Evolutionary conservation across 257 asterid genomes (phyloP).

Genomic region (Ajuga chamaepitys): DNA sequence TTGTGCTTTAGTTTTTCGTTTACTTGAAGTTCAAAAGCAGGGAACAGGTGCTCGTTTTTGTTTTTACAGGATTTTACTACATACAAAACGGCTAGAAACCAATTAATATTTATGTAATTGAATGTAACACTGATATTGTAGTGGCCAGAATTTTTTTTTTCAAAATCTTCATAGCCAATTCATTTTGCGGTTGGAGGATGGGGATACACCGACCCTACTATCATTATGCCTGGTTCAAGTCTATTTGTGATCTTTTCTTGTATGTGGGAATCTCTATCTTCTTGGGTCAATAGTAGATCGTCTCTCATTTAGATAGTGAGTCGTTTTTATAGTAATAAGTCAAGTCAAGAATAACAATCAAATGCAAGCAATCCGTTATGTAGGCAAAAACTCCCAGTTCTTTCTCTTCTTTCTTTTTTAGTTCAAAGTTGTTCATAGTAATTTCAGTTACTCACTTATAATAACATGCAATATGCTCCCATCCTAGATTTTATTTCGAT

Average conservation of each 20-base stretch:
- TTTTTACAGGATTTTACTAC: not conserved
- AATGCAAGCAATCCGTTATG: too few relatives aligned
- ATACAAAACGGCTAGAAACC: not conserved
- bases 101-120: not conserved
- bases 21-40: not conserved
- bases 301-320: too few relatives aligned
- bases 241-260: too few relatives aligned
- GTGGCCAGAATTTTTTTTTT: not conserved
- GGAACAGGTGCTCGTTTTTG: not conserved
- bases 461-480: conserved; percentile 7
- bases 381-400: too few relatives aligned
- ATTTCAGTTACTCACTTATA: not conserved
- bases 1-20: not conserved
- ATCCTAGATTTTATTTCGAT: conserved; percentile 11
- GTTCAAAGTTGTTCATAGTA: conserved; percentile 1
- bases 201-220: too few relatives aligned
- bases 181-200: conserved; percentile 1
- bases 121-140: not conserved
- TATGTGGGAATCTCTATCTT: too few relatives aligned
- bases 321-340: too few relatives aligned
- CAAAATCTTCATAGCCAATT: not conserved
- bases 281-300: too few relatives aligned
- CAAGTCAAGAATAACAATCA: too few relatives aligned
- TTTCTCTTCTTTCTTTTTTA: not conserved
- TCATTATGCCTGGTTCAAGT: too few relatives aligned